phyloP scores from a whole-genome alignment of 2,329 filamentous ascomycete genomes.

The Apiospora malaysiana region DNA sequence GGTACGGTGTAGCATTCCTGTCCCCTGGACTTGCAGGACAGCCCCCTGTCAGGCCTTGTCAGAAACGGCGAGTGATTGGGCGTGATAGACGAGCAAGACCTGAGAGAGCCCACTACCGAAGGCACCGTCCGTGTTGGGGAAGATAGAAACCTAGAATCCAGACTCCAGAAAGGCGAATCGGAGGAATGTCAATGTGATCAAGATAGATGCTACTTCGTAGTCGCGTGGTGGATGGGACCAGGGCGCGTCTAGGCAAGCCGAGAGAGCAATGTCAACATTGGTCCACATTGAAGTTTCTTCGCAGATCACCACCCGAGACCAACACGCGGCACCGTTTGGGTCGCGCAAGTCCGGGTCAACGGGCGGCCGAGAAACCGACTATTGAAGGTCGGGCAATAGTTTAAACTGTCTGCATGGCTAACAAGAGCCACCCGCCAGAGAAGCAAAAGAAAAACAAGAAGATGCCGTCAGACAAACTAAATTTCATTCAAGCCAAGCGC shows the following conservation, averaged over 20 bases:
- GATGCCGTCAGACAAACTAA: not conserved
- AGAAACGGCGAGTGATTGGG: not conserved
- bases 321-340: not conserved
- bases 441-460: not conserved
- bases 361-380: not conserved
- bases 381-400: slow-evolving; percentile 7
- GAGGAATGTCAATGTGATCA: slow-evolving; percentile 11
- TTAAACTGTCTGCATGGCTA: slow-evolving; percentile 3
- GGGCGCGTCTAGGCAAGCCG: not conserved
- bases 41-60: not conserved
- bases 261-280: not conserved
- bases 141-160: not conserved
- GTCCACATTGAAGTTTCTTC: not conserved
- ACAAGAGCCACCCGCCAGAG: not conserved
- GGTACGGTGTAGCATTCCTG: slow-evolving; percentile 1
- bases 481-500: not conserved
- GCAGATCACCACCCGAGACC: not conserved
- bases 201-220: not conserved
- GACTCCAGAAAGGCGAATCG: not conserved
- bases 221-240: not conserved
- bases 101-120: not conserved
- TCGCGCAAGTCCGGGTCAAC: not conserved
- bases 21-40: not conserved
- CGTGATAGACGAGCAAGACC: not conserved
- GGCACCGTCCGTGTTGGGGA: slow-evolving; percentile 6